Conservation (phyloP, 371 early-diverging fungal genomes). For the Mortierella sp. region DNA sequence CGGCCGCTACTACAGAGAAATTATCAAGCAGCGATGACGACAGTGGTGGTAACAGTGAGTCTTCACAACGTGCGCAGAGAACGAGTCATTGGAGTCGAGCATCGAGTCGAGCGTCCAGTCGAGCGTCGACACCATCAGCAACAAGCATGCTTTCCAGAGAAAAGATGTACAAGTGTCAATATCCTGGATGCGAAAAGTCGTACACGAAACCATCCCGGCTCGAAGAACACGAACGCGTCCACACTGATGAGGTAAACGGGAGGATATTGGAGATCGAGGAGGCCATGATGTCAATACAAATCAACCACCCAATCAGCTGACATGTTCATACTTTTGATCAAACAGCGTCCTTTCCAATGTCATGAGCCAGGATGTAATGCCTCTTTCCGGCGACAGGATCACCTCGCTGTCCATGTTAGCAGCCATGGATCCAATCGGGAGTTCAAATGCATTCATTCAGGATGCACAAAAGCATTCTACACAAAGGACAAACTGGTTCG, state of each 20-base stretch:
- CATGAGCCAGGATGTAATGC: conserved; percentile 23
- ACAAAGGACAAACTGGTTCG: conserved; percentile 65
- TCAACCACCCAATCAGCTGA: no score
- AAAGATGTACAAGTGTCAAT: conserved; percentile 26
- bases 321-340: no score
- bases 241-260: conserved; percentile 75
- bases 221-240: conserved; percentile 63
- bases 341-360: conserved; percentile 42
- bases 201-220: conserved; percentile 68
- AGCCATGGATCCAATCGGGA: conserved; percentile 57
- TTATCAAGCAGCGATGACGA: no score
- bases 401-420: conserved; percentile 20
- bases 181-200: conserved; percentile 60
- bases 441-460: conserved; percentile 61
- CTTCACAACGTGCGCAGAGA: no score
- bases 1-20: no score
- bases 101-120: no score
- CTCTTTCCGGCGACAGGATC: conserved; percentile 22
- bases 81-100: no score
- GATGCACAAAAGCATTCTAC: conserved; percentile 67
- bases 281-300: no score
- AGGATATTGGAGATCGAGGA: no score
- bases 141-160: not conserved
- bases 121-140: conserved; percentile 1
- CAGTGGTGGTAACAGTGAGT: no score